Base-by-base conservation (phyloP, 176 grass and related monocot genomes). In the Stipa capillata region DNA sequence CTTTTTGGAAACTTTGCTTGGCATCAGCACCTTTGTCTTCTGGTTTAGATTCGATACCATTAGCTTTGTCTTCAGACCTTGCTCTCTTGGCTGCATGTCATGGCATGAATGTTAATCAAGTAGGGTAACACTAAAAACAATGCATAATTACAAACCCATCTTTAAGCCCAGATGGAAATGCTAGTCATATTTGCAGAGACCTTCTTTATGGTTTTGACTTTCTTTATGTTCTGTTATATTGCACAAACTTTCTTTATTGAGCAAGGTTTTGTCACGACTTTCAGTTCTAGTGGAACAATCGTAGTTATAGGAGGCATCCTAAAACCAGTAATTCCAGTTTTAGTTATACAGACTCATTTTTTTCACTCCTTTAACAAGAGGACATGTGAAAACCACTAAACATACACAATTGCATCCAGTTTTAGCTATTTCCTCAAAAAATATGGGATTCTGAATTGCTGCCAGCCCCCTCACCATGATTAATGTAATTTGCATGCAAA, bases 51-150 rank as follows among this genome's bases (percentile, higher is more conserved):
- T 89, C 66, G 55, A 61, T 25, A 34, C n/a, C 29, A 65, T 48
- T 54, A 13, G 42, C 52, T 65, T 45, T 72, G 29, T 59, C 84
- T 78, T 83, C 80, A 87, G 74, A 47, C 74, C 74, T 93, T 60
- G 56, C 39, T 88, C 77, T 90, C 64, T 98, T 92, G 41, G 74
- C 92, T 93, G 74, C 78, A 81, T 4, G 15, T 55, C 61, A 76
- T 39, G 9, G 1, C 35, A 76, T 58, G 25, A 31, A 63, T 63
- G 27, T 85, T 56, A 77, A 32, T 31, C 2, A 35, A 56, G 35
- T 35, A 35, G 18, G 58, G 15, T 63, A 52, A 53, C 18, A 77
- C 3, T 14, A 51, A 23, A 11, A 21, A 54, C 8, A 52, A 34
- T 24, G 28, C 6, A 61, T 20, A 72, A 14, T 35, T 56, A 43